phyloP scores from a whole-genome alignment of 106 monocot genomes.

The Cymbidium sinense region DNA sequence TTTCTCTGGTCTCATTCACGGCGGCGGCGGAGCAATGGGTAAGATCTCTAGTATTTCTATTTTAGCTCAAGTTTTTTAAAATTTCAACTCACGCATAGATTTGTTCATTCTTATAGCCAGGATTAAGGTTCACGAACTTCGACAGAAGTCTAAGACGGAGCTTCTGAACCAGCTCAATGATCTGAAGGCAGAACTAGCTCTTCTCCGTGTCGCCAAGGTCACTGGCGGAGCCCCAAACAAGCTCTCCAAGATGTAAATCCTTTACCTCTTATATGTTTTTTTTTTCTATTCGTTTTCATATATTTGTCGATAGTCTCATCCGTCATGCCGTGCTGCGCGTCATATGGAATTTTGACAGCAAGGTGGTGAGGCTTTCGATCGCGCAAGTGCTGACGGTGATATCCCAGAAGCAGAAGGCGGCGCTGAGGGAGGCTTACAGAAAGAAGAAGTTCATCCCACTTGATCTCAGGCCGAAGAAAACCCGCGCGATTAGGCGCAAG shows the following conservation, averaged over 20 bases:
- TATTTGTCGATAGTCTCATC: background rate
- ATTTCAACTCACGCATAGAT: background rate
- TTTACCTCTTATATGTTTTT: background rate
- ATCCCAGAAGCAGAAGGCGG: constrained; percentile 90
- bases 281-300: background rate
- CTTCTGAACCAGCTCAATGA: constrained; percentile 61
- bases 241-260: constrained; percentile 64
- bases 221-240: constrained; percentile 78
- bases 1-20: background rate
- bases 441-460: constrained; percentile 71
- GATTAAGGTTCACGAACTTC: constrained; percentile 72
- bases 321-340: background rate
- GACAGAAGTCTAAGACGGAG: constrained; percentile 46
- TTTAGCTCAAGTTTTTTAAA: background rate
- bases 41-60: background rate
- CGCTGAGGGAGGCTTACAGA: constrained; percentile 71
- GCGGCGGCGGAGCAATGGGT: background rate
- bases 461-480: constrained; percentile 88
- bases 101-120: constrained; percentile 28
- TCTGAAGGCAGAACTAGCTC: constrained; percentile 62
- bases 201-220: constrained; percentile 72
- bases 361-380: constrained; percentile 67
- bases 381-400: constrained; percentile 84
- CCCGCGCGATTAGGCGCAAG: constrained; percentile 64
- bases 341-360: constrained; percentile 21